A percentile compares a stretch with the other conserved stretches of the same genome.
These are phyloP conservation scores for Penicillium herquei DNA, from an alignment of 495 filamentous ascomycete genomes.

Conservation along the genomic window DNA sequence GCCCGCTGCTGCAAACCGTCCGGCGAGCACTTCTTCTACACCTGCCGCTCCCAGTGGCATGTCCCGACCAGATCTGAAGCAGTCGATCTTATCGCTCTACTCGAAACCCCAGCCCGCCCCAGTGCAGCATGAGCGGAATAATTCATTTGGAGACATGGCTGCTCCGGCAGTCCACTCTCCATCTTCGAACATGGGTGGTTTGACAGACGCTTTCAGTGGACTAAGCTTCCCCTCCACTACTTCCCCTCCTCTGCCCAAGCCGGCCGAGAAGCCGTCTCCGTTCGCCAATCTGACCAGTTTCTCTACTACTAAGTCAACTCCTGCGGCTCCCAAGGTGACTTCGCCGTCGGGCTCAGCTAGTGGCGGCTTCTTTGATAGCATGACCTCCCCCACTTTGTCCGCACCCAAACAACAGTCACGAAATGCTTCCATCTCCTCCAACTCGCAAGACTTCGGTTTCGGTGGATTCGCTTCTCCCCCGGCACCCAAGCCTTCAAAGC, in stretches of 20 bases:
- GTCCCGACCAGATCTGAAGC: slow-evolving; percentile 91
- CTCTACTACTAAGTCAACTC: slow-evolving; percentile 53
- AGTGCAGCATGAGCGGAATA: slow-evolving; percentile 54
- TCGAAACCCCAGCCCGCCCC: slow-evolving; percentile 70
- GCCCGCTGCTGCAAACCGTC: slow-evolving; percentile 62
- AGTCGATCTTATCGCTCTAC: slow-evolving; percentile 94
- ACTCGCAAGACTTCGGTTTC: slow-evolving; percentile 55
- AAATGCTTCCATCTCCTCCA: slow-evolving; percentile 44
- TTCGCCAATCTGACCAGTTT: slow-evolving; percentile 73
- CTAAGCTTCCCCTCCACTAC: slow-evolving; percentile 68
- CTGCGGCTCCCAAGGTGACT: slow-evolving; percentile 49
- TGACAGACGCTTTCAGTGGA: slow-evolving; percentile 86
- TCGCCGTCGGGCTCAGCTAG: slow-evolving; percentile 53
- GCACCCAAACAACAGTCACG: slow-evolving; percentile 44
- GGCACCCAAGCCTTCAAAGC: slow-evolving; percentile 37
- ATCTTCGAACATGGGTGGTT: slow-evolving; percentile 62
- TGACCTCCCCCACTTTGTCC: slow-evolving; percentile 54
- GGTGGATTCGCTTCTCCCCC: slow-evolving; percentile 42
- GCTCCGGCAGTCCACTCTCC: slow-evolving; percentile 48
- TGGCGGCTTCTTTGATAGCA: slow-evolving; percentile 76
- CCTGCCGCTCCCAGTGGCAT: slow-evolving; percentile 54
- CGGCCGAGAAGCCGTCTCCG: slow-evolving; percentile 59
- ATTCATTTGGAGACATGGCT: slow-evolving; percentile 67
- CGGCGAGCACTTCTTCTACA: slow-evolving; percentile 67
- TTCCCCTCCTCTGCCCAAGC: slow-evolving; percentile 49